These are phyloP conservation scores for Obelidium mucronatum DNA, from an alignment of 192 early-diverging fungal genomes.

Conservation along the genomic window DNA sequence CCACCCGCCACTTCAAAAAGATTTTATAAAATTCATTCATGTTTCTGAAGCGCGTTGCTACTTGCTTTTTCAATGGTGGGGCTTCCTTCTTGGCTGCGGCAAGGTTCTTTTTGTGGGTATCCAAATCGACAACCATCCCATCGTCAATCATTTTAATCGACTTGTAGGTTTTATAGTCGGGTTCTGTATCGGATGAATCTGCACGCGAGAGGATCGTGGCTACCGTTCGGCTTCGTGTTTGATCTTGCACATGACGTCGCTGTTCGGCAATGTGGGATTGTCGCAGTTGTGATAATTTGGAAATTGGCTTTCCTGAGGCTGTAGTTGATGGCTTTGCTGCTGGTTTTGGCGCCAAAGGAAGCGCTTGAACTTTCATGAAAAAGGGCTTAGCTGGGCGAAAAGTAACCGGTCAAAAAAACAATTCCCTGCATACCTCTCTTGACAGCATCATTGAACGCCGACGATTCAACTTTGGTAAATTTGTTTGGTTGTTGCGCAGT, in stretches of 20 bases:
- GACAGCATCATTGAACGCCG: constrained; percentile 3
- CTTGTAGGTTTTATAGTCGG: background rate
- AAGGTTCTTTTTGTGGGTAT: background rate
- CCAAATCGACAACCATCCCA: constrained; percentile 5
- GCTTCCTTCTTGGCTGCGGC: background rate
- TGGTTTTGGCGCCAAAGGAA: background rate
- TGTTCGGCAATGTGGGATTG: constrained; percentile 19
- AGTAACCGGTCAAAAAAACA: background rate
- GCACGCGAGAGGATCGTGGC: constrained; percentile 15
- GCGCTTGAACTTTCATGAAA: constrained; percentile 8
- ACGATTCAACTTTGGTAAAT: background rate
- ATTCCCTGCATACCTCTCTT: constrained; percentile 5
- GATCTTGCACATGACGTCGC: background rate
- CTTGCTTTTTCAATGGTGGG: background rate
- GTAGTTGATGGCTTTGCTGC: background rate
- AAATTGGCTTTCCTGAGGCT: background rate
- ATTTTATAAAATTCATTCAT: constrained; percentile 42
- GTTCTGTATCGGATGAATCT: constrained; percentile 21
- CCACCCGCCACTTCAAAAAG: constrained; percentile 41
- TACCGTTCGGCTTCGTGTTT: background rate
- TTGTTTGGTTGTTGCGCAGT: background rate
- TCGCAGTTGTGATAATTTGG: constrained; percentile 28
- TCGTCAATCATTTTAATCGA: constrained; percentile 30
- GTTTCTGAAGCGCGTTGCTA: constrained; percentile 24
- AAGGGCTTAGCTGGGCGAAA: background rate